Conservation (phyloP, 129 eudicot species). For the Pittosporum tobira region DNA sequence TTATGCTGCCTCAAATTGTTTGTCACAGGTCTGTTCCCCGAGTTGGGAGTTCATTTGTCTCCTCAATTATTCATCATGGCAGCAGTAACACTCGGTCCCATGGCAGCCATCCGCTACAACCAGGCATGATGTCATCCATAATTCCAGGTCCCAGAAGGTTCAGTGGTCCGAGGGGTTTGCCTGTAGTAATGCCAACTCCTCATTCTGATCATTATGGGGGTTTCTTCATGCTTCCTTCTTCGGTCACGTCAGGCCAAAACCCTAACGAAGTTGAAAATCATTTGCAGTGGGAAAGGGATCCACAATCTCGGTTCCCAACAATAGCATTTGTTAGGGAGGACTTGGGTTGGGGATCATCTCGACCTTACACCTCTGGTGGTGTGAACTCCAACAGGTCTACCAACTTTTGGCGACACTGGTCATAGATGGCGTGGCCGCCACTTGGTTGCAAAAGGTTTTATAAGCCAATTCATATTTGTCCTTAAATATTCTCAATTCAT, state of each 20-base stretch:
- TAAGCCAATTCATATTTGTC: conserved; percentile 16
- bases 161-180: conserved; percentile 31
- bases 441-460: conserved; percentile 1
- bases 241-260: conserved; percentile 11
- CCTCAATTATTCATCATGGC: conserved; percentile 9
- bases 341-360: conserved; percentile 21
- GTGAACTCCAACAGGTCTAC: conserved; percentile 17
- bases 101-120: conserved; percentile 23
- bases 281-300: too few species aligned
- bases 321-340: conserved; percentile 14
- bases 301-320: conserved; percentile 27
- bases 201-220: conserved; percentile 22
- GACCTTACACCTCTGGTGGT: conserved; percentile 20
- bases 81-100: conserved; percentile 26
- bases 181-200: conserved; percentile 24
- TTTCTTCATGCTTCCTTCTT: conserved; percentile 16
- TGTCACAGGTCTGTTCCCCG: conserved; percentile 24
- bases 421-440: conserved; percentile 17
- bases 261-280: conserved; percentile 27
- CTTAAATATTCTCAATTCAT: too few species aligned
- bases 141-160: conserved; percentile 34
- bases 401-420: conserved; percentile 28
- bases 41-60: conserved; percentile 12
- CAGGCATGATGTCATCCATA: conserved; percentile 20
- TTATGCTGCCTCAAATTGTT: not conserved